These are phyloP conservation scores for Vinca major DNA, from an alignment of 305 asterid genomes.

Conservation along the genomic window DNA sequence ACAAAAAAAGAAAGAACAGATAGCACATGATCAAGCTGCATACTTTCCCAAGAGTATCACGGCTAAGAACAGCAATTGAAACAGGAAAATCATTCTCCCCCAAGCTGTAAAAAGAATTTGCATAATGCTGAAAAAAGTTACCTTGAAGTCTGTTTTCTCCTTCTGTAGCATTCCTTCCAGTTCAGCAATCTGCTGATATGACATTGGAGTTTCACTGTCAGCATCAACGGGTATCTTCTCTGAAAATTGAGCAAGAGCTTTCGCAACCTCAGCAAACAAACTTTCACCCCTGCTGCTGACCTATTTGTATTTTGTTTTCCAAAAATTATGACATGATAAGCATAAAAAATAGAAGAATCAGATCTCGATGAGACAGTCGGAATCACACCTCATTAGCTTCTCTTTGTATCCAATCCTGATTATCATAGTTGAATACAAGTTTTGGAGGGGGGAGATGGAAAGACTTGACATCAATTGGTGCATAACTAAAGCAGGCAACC, in stretches of 20 bases:
- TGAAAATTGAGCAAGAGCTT: slow-evolving; percentile 42
- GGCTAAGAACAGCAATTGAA: not conserved
- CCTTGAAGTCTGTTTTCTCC: slow-evolving; percentile 74
- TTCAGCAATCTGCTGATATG: slow-evolving; percentile 39
- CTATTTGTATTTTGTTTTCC: slow-evolving; percentile 22
- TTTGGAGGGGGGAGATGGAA: slow-evolving; percentile 68
- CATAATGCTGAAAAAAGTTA: slow-evolving; percentile 19
- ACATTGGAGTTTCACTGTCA: slow-evolving; percentile 31
- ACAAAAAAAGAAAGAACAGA: not conserved
- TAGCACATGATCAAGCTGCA: not conserved
- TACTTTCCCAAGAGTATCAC: not conserved
- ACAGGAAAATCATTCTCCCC: not conserved
- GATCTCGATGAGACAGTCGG: not conserved
- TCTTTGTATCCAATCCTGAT: slow-evolving; percentile 58
- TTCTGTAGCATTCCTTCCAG: slow-evolving; percentile 46
- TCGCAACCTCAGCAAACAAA: slow-evolving; percentile 51
- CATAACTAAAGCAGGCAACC: slow-evolving; percentile 76
- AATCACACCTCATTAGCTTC: slow-evolving; percentile 56
- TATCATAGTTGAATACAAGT: slow-evolving; percentile 51
- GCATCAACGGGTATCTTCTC: slow-evolving; percentile 28
- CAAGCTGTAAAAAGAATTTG: not conserved
- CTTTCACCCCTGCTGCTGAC: slow-evolving; percentile 37
- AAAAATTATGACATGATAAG: slow-evolving; percentile 22
- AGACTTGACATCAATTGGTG: slow-evolving; percentile 64
- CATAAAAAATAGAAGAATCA: slow-evolving; percentile 8